A percentile compares a stretch with the other conserved stretches of the same genome.
Evolutionary conservation across 192 early-diverging fungal species (phyloP).

Genomic region (Glomus cerebriforme): DNA sequence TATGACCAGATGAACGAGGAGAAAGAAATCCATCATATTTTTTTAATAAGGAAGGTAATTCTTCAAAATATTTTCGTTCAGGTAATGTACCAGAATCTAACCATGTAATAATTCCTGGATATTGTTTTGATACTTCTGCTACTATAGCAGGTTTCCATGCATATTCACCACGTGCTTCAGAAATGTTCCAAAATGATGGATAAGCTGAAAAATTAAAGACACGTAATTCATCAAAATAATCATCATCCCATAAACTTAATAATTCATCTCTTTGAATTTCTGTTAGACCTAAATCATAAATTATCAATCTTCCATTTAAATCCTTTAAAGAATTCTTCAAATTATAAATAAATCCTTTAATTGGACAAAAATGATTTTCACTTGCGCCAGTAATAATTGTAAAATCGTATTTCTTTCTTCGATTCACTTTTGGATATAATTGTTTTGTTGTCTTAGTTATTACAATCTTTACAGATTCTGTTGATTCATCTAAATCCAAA

Average conservation of each 20-base stretch:
- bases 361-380: conserved; percentile 8
- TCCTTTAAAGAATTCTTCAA: not conserved
- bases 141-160: conserved; percentile 57
- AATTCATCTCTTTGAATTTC: conserved; percentile 38
- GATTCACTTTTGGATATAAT: not conserved
- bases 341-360: not conserved
- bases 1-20: conserved; percentile 38
- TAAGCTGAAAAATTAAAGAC: conserved; percentile 45
- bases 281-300: conserved; percentile 54
- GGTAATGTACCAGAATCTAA: conserved; percentile 48
- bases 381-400: not conserved
- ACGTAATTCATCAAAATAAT: conserved; percentile 39
- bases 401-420: not conserved
- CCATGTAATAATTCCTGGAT: conserved; percentile 49
- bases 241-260: conserved; percentile 39
- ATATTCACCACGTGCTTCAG: conserved; percentile 50
- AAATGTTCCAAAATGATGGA: conserved; percentile 51
- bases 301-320: conserved; percentile 36
- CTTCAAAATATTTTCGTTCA: conserved; percentile 26
- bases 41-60: conserved; percentile 42
- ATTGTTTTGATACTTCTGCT: conserved; percentile 35
- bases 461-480: too few relatives aligned
- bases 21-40: conserved; percentile 49
- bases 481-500: too few relatives aligned
- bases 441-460: too few relatives aligned